Base-by-base conservation (phyloP, 345 rosid genomes). In the Linum tenue region DNA sequence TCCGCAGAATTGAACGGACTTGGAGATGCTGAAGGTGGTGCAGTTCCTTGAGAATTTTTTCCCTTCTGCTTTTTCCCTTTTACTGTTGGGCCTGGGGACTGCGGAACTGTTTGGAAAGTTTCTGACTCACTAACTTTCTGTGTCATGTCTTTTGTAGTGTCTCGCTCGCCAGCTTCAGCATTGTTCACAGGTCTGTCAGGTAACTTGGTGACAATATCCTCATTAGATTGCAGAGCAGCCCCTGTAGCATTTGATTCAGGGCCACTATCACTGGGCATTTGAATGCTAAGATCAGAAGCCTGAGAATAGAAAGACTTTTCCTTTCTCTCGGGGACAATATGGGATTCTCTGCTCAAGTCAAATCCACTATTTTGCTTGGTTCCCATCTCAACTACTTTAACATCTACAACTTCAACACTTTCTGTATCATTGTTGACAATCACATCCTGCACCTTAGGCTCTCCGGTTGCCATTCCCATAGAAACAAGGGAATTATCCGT, bases 241-340 rank as follows among this genome's bases (percentile, higher is more conserved):
- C 72, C 86, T 72, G 62, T 67, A 70, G 56, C 68, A 78, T 68
- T 74, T 43, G 64, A 70, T 74, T 77, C 82, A 41, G 58, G 66
- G 63, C 72, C 59, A 63, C 69, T 73, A 58, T 84, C 92, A 72
- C 79, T 79, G 16, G 79, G 79, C 83, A 69, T 69, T 43, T 74
- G 64, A 48, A 65, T 43, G 51, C 66, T 16, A 57, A 74, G 73
- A 61, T 74, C 73, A 8, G 73, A 74, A n/a, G 70, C 70, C 70
- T 74, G 73, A 56, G 77, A 69, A 41, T 62, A 62, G 60, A 73
- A 73, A 8, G 63, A 62, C 51, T 62, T 69, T 62, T 74, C 77
- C 56, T 65, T 73, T 6, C 65, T 73, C 64, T 74, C 73, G 7
- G 64, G 42, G 43, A 65, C 56, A 65, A 56, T 12, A 22, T 57